A percentile compares a stretch with the other conserved stretches of the same genome.
phyloP scores from a whole-genome alignment of 2,329 filamentous ascomycete genomes.

The Nannizzia gypsea region DNA sequence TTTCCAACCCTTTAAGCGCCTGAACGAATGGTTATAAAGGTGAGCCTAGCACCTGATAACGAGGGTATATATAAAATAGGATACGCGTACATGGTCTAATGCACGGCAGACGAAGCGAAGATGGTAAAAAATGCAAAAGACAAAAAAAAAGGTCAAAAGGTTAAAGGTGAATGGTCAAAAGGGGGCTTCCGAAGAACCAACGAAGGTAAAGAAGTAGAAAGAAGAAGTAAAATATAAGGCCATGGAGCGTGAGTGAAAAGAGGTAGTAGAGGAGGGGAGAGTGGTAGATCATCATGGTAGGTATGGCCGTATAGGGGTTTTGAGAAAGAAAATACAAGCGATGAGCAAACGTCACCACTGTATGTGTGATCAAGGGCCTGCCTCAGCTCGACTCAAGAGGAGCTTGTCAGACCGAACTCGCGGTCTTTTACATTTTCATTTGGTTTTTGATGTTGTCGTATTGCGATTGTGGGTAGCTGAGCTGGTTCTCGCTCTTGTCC shows the following conservation, averaged over 20 bases:
- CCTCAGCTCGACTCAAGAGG: constrained; percentile 1
- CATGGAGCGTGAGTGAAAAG: not conserved
- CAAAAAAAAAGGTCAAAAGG: not conserved
- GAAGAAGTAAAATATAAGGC: not conserved
- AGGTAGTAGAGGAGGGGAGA: not conserved
- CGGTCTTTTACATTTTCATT: not conserved
- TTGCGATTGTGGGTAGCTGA: constrained; percentile 11
- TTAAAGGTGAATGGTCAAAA: no score
- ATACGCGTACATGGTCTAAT: not conserved
- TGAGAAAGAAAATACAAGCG: not conserved
- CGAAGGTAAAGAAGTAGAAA: not conserved
- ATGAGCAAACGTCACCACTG: not conserved
- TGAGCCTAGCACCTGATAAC: constrained; percentile 2
- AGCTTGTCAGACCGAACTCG: constrained; percentile 1
- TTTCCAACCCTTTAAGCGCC: constrained; percentile 3
- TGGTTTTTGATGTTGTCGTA: constrained; percentile 12
- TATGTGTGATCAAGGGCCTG: not conserved
- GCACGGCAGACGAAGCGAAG: not conserved
- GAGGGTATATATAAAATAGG: constrained; percentile 1
- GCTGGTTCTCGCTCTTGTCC: constrained; percentile 11
- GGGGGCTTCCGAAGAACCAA: not conserved
- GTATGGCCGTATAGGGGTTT: not conserved
- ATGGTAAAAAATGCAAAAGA: not conserved
- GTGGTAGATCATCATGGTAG: not conserved
- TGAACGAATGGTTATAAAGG: constrained; percentile 4